Evolutionary conservation across 1,284 basidiomycete genomes (phyloP), one percentile per base, ranked within the genome.

Genomic region (Garcileccinum viscosum): DNA sequence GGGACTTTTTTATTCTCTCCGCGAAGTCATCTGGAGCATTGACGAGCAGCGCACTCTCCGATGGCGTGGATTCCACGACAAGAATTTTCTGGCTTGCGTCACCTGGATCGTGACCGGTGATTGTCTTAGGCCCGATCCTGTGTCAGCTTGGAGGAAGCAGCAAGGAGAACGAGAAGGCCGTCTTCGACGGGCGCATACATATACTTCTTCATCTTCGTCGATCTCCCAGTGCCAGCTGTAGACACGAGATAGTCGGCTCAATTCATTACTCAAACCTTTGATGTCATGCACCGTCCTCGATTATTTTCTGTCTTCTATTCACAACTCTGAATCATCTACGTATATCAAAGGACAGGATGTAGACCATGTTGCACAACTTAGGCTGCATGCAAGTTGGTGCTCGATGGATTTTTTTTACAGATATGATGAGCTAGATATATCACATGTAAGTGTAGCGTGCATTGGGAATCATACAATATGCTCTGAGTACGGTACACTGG

Each of bases 401-500:
- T 56, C 5, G 22, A 44, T n/a, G 42, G 38, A 22, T 73, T 62
- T 53, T 33, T 59, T 62, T n/a, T n/a, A n/a, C n/a, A n/a, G n/a
- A 60, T 42, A 61, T 59, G 24, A 64, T 56, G 50, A 59, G 22
- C 42, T 65, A 53, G 60, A 61, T 60, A 61, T 64, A 61, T 60
- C 56, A 56, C 14, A 40, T 72, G 42, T 59, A 56, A 63, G 58
- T 59, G 58, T 64, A 63, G 62, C n/a, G 38, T 68, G 69, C 67
- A 70, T 64, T 58, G 58, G 69, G 66, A 60, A 69, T 74, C 75
- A 58, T 77, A 77, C 73, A 75, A 65, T 64, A 70, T 72, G 67
- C 47, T 63, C 37, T 42, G 64, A 56, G 59, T 74, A 70, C 17
- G n/a, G 59, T 78, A 75, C 66, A 72, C 62, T 70, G 67, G 56